phyloP scores from a whole-genome alignment of 495 filamentous ascomycete species.

The Penicillium paxilli region DNA sequence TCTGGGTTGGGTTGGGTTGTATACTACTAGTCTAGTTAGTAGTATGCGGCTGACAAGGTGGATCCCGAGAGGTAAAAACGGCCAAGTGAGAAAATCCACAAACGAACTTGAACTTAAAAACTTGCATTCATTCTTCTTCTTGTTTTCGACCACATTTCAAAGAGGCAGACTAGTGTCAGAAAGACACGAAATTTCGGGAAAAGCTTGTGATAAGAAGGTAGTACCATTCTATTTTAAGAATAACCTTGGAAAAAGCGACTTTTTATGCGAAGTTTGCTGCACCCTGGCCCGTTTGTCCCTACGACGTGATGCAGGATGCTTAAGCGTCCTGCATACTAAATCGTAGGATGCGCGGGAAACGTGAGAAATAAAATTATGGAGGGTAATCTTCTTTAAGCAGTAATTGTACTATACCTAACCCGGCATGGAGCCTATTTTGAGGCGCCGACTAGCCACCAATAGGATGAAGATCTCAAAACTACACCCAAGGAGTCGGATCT shows the following conservation, averaged over 20 bases:
- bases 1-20: no score
- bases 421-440: background rate
- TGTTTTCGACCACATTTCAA: background rate
- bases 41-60: background rate
- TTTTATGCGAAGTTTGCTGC: background rate
- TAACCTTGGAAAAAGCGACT: background rate
- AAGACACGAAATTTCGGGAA: background rate
- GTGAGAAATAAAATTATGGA: background rate
- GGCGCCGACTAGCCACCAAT: background rate
- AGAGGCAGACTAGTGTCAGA: background rate
- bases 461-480: background rate
- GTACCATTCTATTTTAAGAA: background rate
- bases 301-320: background rate
- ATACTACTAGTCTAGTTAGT: background rate
- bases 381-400: background rate
- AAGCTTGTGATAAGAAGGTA: background rate
- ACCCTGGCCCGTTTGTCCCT: background rate
- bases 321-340: background rate
- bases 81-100: background rate
- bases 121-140: background rate
- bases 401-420: background rate
- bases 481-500: background rate
- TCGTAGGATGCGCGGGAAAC: background rate
- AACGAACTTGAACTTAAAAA: background rate
- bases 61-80: background rate